phyloP scores from a whole-genome alignment of 148 eudicot genomes.

The Selenicereus undatus region DNA sequence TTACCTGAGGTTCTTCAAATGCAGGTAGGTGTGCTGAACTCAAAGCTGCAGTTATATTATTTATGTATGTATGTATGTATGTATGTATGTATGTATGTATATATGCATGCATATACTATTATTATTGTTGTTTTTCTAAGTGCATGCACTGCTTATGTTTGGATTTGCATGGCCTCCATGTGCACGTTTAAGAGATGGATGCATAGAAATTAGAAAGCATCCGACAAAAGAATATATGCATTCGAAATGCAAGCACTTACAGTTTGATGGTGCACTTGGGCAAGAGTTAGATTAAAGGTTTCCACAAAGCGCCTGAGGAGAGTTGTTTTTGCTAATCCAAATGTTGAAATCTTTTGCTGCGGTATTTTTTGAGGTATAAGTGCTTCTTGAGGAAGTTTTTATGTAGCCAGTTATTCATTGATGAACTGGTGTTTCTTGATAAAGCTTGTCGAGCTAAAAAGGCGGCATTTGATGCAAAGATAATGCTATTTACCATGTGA shows the following conservation, averaged over 20 bases:
- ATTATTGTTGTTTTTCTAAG: not conserved
- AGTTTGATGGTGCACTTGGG: not conserved
- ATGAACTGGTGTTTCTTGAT: not conserved
- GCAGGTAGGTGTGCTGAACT: conserved; percentile 54
- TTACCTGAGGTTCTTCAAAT: conserved; percentile 84
- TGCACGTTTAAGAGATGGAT: not conserved
- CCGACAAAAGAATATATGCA: too few species aligned
- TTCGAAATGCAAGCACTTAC: not conserved
- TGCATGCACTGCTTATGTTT: not conserved
- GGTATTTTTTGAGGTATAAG: not conserved
- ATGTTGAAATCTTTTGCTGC: not conserved
- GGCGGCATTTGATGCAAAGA: not conserved
- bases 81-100: too few species aligned
- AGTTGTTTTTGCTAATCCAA: not conserved
- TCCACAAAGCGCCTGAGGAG: not conserved
- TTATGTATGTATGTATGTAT: not conserved
- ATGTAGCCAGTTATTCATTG: not conserved
- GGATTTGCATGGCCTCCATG: not conserved
- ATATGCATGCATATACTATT: not conserved
- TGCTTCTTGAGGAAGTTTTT: not conserved
- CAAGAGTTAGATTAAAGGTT: not conserved
- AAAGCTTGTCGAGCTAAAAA: not conserved
- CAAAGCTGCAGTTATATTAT: not conserved
- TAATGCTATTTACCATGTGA: not conserved
- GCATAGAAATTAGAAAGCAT: too few species aligned